These are phyloP conservation scores for Raddia guianensis DNA, from an alignment of 176 grass and related monocot genomes.

Conservation along the genomic window DNA sequence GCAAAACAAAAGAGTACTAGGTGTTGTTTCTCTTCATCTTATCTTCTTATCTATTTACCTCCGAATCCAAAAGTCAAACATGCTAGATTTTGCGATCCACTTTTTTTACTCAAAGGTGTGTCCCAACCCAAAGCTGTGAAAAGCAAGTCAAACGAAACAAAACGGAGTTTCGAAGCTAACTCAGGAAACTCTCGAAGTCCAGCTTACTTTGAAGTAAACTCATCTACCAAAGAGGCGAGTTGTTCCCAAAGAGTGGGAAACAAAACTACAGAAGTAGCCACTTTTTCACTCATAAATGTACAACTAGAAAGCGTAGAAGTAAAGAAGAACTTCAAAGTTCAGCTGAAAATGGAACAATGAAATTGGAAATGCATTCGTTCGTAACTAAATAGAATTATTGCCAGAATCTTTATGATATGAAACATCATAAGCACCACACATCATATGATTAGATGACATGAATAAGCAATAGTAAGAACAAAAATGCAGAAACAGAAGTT, in stretches of 20 bases:
- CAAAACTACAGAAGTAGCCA: constrained; percentile 10
- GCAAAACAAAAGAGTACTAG: neutral
- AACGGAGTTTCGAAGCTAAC: too few species aligned
- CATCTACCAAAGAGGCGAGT: neutral
- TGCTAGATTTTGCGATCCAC: too few species aligned
- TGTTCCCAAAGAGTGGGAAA: constrained; percentile 12
- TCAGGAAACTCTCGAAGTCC: too few species aligned
- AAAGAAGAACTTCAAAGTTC: constrained; percentile 10
- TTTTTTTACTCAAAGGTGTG: too few species aligned
- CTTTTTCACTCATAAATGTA: neutral
- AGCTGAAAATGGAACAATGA: neutral
- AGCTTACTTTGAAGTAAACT: neutral
- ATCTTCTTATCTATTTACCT: too few species aligned
- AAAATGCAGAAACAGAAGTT: constrained; percentile 19
- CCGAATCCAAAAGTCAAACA: too few species aligned
- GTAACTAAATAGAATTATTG: neutral
- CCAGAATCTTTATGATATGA: neutral
- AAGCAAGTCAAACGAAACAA: too few species aligned
- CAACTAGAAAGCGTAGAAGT: neutral
- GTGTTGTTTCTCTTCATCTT: neutral
- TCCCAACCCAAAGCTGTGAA: too few species aligned
- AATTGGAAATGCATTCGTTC: neutral
- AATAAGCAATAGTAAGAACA: neutral
- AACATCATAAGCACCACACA: constrained; percentile 25
- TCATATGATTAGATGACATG: constrained; percentile 4